Percentiles rank a stretch among this genome's conserved stretches.
These are phyloP conservation scores for Saccharomycodes ludwigii DNA, from an alignment of 805 yeast species.

Conservation along the genomic window DNA sequence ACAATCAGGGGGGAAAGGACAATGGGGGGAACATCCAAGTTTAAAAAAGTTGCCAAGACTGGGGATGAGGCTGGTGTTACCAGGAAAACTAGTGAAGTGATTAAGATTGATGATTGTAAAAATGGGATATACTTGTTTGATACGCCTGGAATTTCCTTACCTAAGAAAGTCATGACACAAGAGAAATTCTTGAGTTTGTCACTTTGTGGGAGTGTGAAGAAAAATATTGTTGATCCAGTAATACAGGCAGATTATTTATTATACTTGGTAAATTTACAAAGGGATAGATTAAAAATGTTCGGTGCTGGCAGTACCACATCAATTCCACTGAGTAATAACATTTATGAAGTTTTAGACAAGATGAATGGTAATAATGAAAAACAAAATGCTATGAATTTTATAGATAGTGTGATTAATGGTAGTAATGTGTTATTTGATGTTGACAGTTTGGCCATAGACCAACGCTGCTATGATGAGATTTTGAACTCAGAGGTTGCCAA, in stretches of 20 bases:
- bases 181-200: conserved; percentile 67
- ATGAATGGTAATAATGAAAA: background rate
- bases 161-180: conserved; percentile 44
- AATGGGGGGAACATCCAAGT: conserved; percentile 15
- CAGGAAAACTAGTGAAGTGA: conserved; percentile 60
- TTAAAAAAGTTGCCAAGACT: conserved; percentile 63
- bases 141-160: conserved; percentile 87
- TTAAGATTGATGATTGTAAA: conserved; percentile 39
- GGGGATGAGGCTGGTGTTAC: conserved; percentile 92
- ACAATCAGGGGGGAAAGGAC: conserved; percentile 6
- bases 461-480: too few relatives aligned
- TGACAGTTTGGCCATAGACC: too few relatives aligned
- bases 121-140: conserved; percentile 69
- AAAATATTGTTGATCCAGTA: conserved; percentile 65
- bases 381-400: conserved; percentile 20
- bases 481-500: too few relatives aligned
- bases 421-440: too few relatives aligned
- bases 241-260: conserved; percentile 78
- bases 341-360: conserved; percentile 16
- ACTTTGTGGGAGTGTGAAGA: conserved; percentile 63
- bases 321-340: background rate
- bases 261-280: conserved; percentile 57
- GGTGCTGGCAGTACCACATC: background rate
- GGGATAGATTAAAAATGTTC: too few relatives aligned
- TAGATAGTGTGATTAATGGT: too few relatives aligned